These are phyloP conservation scores for Backusella tarrabulga DNA, from an alignment of 192 early-diverging fungal species.

Conservation along the genomic window DNA sequence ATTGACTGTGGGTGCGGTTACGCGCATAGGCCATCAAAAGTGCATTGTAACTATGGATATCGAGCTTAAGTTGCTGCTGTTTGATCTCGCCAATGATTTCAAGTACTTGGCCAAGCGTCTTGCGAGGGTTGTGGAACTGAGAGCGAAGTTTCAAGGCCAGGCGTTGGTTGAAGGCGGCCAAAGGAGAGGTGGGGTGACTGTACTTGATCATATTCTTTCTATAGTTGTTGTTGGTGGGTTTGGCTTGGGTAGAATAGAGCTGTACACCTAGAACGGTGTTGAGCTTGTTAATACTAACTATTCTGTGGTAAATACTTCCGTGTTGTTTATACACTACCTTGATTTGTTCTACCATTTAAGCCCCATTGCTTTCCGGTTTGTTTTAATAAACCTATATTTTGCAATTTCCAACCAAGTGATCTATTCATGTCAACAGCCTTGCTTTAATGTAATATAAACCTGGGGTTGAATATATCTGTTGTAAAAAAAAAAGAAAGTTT, in stretches of 20 bases:
- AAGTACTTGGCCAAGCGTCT: conserved; percentile 9
- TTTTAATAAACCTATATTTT: not conserved
- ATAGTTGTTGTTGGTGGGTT: not conserved
- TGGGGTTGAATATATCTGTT: not conserved
- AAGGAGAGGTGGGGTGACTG: conserved; percentile 14
- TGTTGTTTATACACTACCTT: not conserved
- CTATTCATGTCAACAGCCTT: conserved; percentile 5
- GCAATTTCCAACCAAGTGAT: not conserved
- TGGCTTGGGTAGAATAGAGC: not conserved
- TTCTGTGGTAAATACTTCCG: not conserved
- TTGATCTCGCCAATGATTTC: conserved; percentile 25
- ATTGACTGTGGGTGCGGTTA: conserved; percentile 4
- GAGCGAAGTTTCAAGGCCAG: not conserved
- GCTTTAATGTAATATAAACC: conserved; percentile 5
- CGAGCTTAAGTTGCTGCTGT: conserved; percentile 35
- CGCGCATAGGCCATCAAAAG: conserved; percentile 36
- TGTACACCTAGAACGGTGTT: not conserved
- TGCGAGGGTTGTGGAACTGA: not conserved
- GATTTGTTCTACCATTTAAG: not conserved
- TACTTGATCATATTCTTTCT: conserved; percentile 5
- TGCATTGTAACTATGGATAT: conserved; percentile 40
- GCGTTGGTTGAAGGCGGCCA: not conserved
- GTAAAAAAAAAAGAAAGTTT: not conserved
- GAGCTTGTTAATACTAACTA: not conserved
- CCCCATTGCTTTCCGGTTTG: conserved; percentile 8